These are phyloP conservation scores for Anthracocystis walkeri DNA, from an alignment of 1,284 basidiomycete genomes.

Conservation along the genomic window DNA sequence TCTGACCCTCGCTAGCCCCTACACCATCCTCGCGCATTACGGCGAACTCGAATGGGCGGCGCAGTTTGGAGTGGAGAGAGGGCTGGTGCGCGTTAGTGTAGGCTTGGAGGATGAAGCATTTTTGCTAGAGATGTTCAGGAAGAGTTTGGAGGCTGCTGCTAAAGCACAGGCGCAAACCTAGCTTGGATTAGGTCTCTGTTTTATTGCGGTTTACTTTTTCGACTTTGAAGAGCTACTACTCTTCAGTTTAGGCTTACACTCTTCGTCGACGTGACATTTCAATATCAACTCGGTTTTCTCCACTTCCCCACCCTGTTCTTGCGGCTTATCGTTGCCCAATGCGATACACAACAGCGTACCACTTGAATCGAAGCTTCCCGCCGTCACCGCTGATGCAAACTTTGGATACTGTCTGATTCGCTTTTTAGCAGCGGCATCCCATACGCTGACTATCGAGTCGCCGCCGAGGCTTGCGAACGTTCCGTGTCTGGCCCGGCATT, in stretches of 20 bases:
- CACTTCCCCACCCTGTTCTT: neutral
- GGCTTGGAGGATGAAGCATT: conserved; percentile 83
- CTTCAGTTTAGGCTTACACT: conserved; percentile 57
- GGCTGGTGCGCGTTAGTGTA: conserved; percentile 87
- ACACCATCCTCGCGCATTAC: conserved; percentile 92
- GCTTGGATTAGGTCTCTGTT: no score
- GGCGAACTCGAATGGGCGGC: conserved; percentile 92
- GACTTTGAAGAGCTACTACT: conserved; percentile 1
- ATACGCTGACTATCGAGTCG: conserved; percentile 89
- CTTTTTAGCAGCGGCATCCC: conserved; percentile 98
- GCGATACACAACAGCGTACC: conserved; percentile 58
- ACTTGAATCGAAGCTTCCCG: conserved; percentile 52
- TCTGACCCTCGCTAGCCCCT: conserved; percentile 93
- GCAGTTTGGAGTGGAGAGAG: conserved; percentile 83
- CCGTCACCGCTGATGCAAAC: conserved; percentile 49
- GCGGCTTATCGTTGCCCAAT: conserved; percentile 55
- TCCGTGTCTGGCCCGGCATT: conserved; percentile 75
- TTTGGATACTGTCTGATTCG: conserved; percentile 83
- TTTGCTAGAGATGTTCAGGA: conserved; percentile 77
- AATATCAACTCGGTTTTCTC: conserved; percentile 28
- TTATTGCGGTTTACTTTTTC: conserved; percentile 19
- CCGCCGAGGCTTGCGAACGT: conserved; percentile 95
- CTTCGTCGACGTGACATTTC: conserved; percentile 48
- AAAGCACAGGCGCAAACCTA: conserved; percentile 16
- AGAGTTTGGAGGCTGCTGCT: conserved; percentile 78